Percentiles rank a stretch among this genome's conserved stretches.
Evolutionary conservation across 2,329 filamentous ascomycete genomes (phyloP).

Genomic region (Neofusicoccum umdonicola): DNA sequence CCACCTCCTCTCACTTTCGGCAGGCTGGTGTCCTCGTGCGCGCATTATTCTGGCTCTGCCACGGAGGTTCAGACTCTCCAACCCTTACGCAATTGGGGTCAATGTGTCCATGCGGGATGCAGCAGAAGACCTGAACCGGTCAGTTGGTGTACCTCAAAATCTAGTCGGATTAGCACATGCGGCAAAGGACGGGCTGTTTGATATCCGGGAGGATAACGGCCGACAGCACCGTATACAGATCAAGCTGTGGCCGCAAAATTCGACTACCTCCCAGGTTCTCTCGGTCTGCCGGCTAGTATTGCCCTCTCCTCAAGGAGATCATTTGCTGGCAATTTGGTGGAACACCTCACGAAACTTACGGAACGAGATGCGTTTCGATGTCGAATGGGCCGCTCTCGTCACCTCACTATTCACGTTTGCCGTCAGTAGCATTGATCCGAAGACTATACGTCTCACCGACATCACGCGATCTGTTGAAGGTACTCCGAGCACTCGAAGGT

Average conservation of each 20-base stretch:
- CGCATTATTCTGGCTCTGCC: slow-evolving; percentile 23
- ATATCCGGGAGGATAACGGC: slow-evolving; percentile 32
- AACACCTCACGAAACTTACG: slow-evolving; percentile 30
- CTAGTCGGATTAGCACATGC: not conserved
- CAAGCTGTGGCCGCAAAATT: slow-evolving; percentile 29
- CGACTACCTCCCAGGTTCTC: slow-evolving; percentile 31
- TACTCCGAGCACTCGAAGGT: slow-evolving; percentile 4
- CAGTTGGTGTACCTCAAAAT: not conserved
- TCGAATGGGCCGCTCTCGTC: slow-evolving; percentile 41
- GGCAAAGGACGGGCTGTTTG: slow-evolving; percentile 12
- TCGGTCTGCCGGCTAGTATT: slow-evolving; percentile 32
- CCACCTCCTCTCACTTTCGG: slow-evolving; percentile 29
- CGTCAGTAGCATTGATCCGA: slow-evolving; percentile 34
- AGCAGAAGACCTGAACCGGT: not conserved
- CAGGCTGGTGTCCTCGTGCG: slow-evolving; percentile 38
- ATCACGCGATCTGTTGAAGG: slow-evolving; percentile 5
- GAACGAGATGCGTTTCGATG: slow-evolving; percentile 20
- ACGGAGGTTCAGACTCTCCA: slow-evolving; percentile 29
- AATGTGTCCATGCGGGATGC: not conserved
- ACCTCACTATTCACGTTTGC: slow-evolving; percentile 40
- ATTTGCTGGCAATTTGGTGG: slow-evolving; percentile 40
- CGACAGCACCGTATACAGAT: slow-evolving; percentile 33
- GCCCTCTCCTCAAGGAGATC: slow-evolving; percentile 35
- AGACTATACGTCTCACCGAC: slow-evolving; percentile 24
- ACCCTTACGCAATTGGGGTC: slow-evolving; percentile 30